Percentiles rank a stretch among this genome's conserved stretches.
phyloP scores from a whole-genome alignment of 2,329 filamentous ascomycete genomes.

The Penicillium sclerotigenum region DNA sequence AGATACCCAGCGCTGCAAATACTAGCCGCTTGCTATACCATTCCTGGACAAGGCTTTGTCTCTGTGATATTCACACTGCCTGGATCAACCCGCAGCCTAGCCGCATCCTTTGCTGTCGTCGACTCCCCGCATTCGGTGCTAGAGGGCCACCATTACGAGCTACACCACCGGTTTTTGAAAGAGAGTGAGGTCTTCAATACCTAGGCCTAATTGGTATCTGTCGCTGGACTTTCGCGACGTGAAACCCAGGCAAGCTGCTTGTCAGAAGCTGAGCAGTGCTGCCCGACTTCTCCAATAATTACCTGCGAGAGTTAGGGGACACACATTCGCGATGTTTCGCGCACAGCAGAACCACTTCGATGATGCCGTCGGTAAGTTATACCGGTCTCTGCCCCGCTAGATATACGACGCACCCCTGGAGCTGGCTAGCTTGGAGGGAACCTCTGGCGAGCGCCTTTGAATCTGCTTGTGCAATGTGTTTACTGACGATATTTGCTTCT shows the following conservation, averaged over 20 bases:
- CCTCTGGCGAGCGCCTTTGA: not conserved
- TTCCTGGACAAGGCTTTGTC: not conserved
- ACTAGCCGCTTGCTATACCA: not conserved
- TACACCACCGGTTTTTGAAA: not conserved
- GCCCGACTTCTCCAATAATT: conserved; percentile 12
- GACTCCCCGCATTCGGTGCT: conserved; percentile 23
- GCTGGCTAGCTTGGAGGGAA: not conserved
- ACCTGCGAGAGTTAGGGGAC: conserved; percentile 8
- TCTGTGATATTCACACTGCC: not conserved
- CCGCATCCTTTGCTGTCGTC: conserved; percentile 1
- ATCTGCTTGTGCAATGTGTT: not conserved
- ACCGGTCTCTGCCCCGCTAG: not conserved
- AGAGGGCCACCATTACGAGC: conserved; percentile 7
- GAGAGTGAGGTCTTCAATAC: not conserved
- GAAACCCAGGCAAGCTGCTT: not conserved
- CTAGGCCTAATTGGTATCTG: not conserved
- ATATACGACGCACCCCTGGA: not conserved
- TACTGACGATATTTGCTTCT: conserved; percentile 27
- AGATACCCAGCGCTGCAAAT: not conserved
- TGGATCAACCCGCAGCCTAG: not conserved
- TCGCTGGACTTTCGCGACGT: not conserved
- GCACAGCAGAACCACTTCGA: conserved; percentile 67
- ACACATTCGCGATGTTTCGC: conserved; percentile 51
- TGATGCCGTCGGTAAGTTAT: conserved; percentile 62
- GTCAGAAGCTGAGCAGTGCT: conserved; percentile 9